Conservation (phyloP, 2,329 filamentous ascomycete genomes). For the Tolypocladium tundrense region DNA sequence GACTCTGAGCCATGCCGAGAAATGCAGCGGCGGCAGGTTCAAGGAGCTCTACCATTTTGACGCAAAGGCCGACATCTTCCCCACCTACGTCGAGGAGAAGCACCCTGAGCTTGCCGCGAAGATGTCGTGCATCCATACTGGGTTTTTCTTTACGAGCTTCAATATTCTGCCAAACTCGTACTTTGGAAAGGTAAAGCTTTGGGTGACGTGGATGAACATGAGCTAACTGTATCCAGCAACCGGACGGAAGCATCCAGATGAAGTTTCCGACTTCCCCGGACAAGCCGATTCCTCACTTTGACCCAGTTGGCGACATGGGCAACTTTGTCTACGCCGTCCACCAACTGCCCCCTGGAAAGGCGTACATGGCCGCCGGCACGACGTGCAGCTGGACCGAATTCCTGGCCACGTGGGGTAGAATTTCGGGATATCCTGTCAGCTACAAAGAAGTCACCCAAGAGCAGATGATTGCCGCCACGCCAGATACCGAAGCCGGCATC, state of each 20-base stretch:
- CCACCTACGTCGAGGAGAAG: conserved; percentile 29
- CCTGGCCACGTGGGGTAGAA: conserved; percentile 28
- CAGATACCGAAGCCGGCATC: conserved; percentile 29
- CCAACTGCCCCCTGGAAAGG: conserved; percentile 36
- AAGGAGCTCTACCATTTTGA: conserved; percentile 43
- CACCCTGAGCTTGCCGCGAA: conserved; percentile 35
- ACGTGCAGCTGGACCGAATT: conserved; percentile 36
- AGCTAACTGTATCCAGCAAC: conserved; percentile 12
- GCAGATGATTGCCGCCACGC: conserved; percentile 26
- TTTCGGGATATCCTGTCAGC: conserved; percentile 20
- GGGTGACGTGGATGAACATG: too few relatives aligned
- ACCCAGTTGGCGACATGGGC: conserved; percentile 35
- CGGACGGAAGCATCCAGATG: conserved; percentile 35
- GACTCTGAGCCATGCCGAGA: conserved; percentile 36
- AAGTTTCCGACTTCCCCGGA: conserved; percentile 31
- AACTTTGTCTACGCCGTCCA: conserved; percentile 37
- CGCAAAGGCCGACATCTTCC: conserved; percentile 40
- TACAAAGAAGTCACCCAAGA: conserved; percentile 30
- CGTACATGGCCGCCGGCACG: conserved; percentile 37
- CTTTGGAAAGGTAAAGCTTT: conserved; percentile 28
- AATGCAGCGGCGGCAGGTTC: conserved; percentile 33
- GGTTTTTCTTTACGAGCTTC: conserved; percentile 38
- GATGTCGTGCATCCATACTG: conserved; percentile 41
- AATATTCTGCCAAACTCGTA: conserved; percentile 34
- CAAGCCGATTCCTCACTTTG: conserved; percentile 30